Base-by-base conservation (phyloP, 208 protist genomes). In the Acanthamoeba castellanii region DNA sequence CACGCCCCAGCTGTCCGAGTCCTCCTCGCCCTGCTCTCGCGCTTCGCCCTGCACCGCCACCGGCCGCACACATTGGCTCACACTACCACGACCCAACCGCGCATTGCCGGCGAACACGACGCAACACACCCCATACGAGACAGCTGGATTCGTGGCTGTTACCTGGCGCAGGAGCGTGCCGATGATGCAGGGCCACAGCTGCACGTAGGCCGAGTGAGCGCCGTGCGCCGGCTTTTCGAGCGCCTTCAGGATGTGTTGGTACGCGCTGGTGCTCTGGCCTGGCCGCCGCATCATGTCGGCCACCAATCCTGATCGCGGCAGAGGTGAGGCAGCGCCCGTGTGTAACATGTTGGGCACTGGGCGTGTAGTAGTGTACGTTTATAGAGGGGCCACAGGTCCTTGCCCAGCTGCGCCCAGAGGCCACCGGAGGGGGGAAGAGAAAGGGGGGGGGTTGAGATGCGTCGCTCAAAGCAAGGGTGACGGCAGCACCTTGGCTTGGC, bases 141-240 rank as follows among this genome's bases (percentile, higher is more conserved):
- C 8, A n/a, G 16, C 16, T 57, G 52, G 52, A 57, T 11, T 57
- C 16, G 16, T 57, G 52, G 52, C 52, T 57, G 11, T 57, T 57
- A 78, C 70, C 70, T 45, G 70, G 14, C 70, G 70, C 32, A 78
- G n/a, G 70, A 78, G 70, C 11, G 70, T 78, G 37, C 70, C 70
- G 37, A 78, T 45, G 32, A 78, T 78, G 70, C 7, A 78, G n/a
- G 70, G 70, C 70, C 70, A 78, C 13, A 78, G 70, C 70, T 78
- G 70, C 70, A 78, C 70, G 37, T 78, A 78, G 70, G 70, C 70
- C 32, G 37, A 34, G 70, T 78, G 70, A 68, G 7, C 25, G 61
- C 25, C 61, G 37, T 42, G 37, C 37, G 37, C 37, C 37, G 37
- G 37, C 22, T 1, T 27, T 11, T n/a, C 2, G 61, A 68, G 61